Base-by-base conservation (phyloP, 192 early-diverging fungal genomes). In the Gamsiella multidivaricata region DNA sequence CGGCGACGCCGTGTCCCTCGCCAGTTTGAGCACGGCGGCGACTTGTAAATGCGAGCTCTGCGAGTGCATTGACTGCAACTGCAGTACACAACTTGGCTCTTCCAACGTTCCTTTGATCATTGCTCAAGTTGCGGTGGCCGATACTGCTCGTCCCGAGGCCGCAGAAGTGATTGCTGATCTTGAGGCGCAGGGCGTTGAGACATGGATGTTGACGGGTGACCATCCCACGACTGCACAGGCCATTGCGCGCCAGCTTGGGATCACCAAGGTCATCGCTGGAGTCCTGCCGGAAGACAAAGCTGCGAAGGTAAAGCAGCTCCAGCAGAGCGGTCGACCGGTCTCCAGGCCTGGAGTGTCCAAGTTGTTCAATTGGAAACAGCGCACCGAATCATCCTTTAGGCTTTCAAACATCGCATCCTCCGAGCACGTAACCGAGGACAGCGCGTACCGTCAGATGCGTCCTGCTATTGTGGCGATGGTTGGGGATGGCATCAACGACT, bases 401-500 rank as follows among this genome's bases (percentile, higher is more conserved):
- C 37, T 55, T 17, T 45, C 50, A 3, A 4, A 23, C 18, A 26
- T 29, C 5, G 17, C 8, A 34, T 51, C 32, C 20, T 14, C 49
- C 20, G 22, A 11, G 8, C 20, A 8, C n/a, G 8, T 34, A 23
- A 54, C 18, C 8, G 36, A 31, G 3, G 20, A 23, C 34, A 8
- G 29, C 5, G 3, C 22, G 10, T 59, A 29, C 36, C 50, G 56
- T 34, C 41, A 80, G 71, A 57, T 56, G 37, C 39, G 78, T 26
- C 54, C 70, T 50, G 70, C 87, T 31, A 72, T 84, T 23, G 95
- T 98, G 3, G 95, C 92, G 0, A 95, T 98, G 93, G 88, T 95
- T 7, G 97, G 97, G 25, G 97, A 98, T 73, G 97, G 97, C 17
- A 96, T 98, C 74, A 98, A 98, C 60, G 97, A 97, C 82, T 91